Evolutionary conservation across 2,329 filamentous ascomycete genomes (phyloP), one percentile per base, ranked within the genome.

Genomic region (Pseudogymnoascus sp.): DNA sequence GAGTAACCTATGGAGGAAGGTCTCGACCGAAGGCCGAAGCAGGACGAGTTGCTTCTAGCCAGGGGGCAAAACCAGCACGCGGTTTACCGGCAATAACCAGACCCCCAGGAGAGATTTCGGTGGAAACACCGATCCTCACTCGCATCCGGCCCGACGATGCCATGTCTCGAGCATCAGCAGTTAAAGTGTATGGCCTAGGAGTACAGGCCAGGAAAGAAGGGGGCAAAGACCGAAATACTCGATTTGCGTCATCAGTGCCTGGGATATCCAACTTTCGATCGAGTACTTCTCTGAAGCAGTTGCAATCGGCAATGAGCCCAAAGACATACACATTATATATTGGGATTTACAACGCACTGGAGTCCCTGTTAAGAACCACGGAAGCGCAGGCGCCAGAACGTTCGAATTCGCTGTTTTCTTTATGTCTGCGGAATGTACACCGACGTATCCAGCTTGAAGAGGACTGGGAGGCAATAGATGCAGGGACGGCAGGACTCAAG

Each of bases 371-470:
- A 3, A 73, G 72, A 38, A 74, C 76, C n/a, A 54, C 47, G 32
- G 47, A 32, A 16, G 47, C 8, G n/a, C 47, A 16, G 28, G 47
- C n/a, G 2, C 47, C 47, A 14, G 47, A 30, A 54, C 47, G 47
- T 7, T 54, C 28, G 1, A 35, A 35, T 58, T 79, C 79, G 4
- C 71, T 83, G 8, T 63, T 82, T 16, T 75, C 76, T 18, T 78
- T 79, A 74, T 80, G 78, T 61, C 71, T 83, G 5, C 73, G 75
- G 59, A 76, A 74, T 62, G 71, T 83, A 12, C 80, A 80, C 1
- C 71, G 72, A 14, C 81, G 78, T 64, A 77, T 81, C 32, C 67
- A 71, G 1, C 72, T 74, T 32, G 75, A 80, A n/a, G 76, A 81
- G 61, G 68, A 69, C 1, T 73, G 73, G 70, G 74, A 78, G 59